Base-by-base conservation (phyloP, 495 filamentous ascomycete genomes). In the Tirmania nivea region DNA sequence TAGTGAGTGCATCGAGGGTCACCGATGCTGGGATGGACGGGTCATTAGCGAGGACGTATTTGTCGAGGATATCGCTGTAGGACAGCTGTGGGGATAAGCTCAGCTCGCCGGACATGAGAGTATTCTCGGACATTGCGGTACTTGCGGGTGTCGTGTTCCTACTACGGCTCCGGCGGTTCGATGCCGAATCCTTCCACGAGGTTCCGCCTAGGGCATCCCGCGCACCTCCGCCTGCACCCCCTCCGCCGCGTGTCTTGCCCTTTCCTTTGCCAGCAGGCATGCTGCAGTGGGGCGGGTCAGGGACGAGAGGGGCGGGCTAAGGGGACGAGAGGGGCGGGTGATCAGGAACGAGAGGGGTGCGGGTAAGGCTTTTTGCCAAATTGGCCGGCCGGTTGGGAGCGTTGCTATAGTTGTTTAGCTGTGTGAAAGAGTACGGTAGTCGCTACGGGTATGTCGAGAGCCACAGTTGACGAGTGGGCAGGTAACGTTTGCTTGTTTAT, bases 91-190 rank as follows among this genome's bases (percentile, higher is more conserved):
- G 69, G 64, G 69, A 75, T 59, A 39, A 67, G 56, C 42, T 73
- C 66, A 72, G 69, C 20, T 79, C 72, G 52, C 74, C 65, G 20
- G 75, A 71, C 11, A 71, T 69, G 52, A 75, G 67, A 34, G 67
- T 69, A 55, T 72, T 65, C 9, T 67, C 63, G 48, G 64, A 70
- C 51, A 69, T 63, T 21, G 74, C 67, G 42, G 72, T 76, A 39
- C 81, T 82, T 56, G 71, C 80, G 37, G 86, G 86, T 3, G 86
- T 93, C 10, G 84, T 87, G 67, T 90, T 89, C 60, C 86, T 81
- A 62, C 84, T 89, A 53, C 80, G 79, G 60, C 84, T 84, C 56
- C 77, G 79, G 54, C 84, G 79, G 49, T 74, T 51, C 64, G 74
- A 58, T 10, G 36, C 36, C 36, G 36, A 45, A 8, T 45, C 39